Conservation (phyloP, 768 basidiomycete genomes). For the Cyathus striatus region DNA sequence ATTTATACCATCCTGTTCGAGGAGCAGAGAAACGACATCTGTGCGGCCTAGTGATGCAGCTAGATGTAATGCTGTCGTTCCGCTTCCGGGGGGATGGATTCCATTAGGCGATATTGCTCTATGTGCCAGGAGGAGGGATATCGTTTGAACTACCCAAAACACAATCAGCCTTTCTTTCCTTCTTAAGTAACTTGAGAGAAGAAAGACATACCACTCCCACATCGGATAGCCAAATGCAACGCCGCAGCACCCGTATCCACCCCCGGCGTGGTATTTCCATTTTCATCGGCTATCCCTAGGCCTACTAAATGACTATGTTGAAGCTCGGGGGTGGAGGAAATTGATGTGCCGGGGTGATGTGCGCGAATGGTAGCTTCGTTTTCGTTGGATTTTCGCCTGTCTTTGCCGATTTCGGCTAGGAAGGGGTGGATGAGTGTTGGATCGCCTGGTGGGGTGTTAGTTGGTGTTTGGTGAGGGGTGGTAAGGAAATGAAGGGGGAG, state of each 20-base stretch:
- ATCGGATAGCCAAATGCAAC: conserved; percentile 78
- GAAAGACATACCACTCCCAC: conserved; percentile 58
- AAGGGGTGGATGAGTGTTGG: conserved; percentile 78
- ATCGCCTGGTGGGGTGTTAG: conserved; percentile 51
- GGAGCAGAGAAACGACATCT: conserved; percentile 69
- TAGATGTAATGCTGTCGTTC: conserved; percentile 69
- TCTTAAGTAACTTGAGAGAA: not conserved
- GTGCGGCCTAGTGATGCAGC: conserved; percentile 64
- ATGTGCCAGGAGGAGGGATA: conserved; percentile 63
- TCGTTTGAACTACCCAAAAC: conserved; percentile 59
- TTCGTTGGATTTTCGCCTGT: conserved; percentile 45
- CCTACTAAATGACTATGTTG: too few relatives aligned
- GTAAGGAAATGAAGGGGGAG: too few relatives aligned
- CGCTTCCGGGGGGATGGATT: conserved; percentile 66
- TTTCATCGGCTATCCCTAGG: too few relatives aligned
- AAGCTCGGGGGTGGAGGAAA: too few relatives aligned
- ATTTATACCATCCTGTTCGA: conserved; percentile 77
- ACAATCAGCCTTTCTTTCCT: too few relatives aligned
- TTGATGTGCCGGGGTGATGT: too few relatives aligned
- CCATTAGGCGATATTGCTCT: conserved; percentile 78
- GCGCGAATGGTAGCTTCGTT: conserved; percentile 27
- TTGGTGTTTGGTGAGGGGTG: too few relatives aligned
- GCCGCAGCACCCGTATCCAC: conserved; percentile 72
- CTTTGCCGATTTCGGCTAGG: conserved; percentile 69
- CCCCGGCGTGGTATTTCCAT: too few relatives aligned